Evolutionary conservation across 805 yeast species (phyloP).

Genomic region (Ogataea nitratoaversa): DNA sequence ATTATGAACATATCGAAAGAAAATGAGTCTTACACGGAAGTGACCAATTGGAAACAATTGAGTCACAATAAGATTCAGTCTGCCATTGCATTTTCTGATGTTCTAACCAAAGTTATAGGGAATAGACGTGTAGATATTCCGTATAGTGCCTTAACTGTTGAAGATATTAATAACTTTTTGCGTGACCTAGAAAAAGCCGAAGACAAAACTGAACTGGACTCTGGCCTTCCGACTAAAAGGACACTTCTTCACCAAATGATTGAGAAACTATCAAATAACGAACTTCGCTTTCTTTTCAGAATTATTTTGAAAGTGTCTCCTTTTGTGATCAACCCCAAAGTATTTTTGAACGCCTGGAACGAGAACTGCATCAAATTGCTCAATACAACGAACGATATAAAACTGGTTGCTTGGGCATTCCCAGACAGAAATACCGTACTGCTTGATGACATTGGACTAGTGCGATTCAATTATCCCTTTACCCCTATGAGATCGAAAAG

Average conservation of each 20-base stretch:
- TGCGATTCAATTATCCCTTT: conserved; percentile 53
- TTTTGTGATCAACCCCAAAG: conserved; percentile 54
- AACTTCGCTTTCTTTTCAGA: conserved; percentile 51
- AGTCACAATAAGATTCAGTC: conserved; percentile 31
- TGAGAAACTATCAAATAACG: conserved; percentile 39
- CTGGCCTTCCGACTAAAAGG: background rate
- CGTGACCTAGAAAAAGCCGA: conserved; percentile 27
- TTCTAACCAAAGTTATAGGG: conserved; percentile 46
- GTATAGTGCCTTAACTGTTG: conserved; percentile 39
- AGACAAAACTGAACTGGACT: conserved; percentile 7
- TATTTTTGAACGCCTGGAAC: conserved; percentile 63
- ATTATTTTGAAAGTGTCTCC: conserved; percentile 57
- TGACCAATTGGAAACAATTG: conserved; percentile 44
- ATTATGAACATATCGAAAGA: conserved; percentile 56
- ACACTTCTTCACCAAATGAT: conserved; percentile 37
- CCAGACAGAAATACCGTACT: conserved; percentile 45
- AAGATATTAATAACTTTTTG: conserved; percentile 44
- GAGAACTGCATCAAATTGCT: conserved; percentile 68
- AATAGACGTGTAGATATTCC: conserved; percentile 39
- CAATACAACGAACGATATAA: conserved; percentile 61
- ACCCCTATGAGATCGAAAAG: conserved; percentile 73
- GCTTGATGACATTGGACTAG: conserved; percentile 34
- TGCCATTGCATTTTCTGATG: conserved; percentile 43
- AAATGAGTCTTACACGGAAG: conserved; percentile 53
- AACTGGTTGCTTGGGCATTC: conserved; percentile 55